Percentiles rank a stretch among this genome's conserved stretches.
These are phyloP conservation scores for Lichtheimia ornata DNA, from an alignment of 371 early-diverging fungal genomes.

Conservation along the genomic window DNA sequence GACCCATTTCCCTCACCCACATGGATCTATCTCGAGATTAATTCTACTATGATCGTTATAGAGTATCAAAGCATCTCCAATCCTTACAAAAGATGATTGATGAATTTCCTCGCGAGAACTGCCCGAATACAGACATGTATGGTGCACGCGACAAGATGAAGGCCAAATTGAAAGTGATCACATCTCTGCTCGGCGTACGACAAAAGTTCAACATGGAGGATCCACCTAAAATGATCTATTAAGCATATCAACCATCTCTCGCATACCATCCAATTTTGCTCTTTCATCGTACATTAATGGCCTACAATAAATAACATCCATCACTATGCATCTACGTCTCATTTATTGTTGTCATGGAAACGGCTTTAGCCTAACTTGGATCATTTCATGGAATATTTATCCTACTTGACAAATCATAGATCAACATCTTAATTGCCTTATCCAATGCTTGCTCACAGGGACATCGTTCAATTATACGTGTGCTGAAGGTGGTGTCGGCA, in stretches of 20 bases:
- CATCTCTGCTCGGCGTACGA: constrained; percentile 51
- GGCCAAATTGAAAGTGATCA: constrained; percentile 61
- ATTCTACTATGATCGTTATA: background rate
- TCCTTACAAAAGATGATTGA: constrained; percentile 47
- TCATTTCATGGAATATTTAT: too few relatives aligned
- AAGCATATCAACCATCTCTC: background rate
- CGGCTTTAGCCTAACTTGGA: too few relatives aligned
- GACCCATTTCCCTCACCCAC: background rate
- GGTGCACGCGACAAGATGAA: constrained; percentile 60
- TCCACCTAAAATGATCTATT: constrained; percentile 23
- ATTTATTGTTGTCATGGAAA: too few relatives aligned
- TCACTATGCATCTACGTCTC: too few relatives aligned
- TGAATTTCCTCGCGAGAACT: constrained; percentile 59
- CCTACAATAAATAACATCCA: too few relatives aligned
- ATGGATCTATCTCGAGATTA: background rate
- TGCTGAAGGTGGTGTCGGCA: too few relatives aligned
- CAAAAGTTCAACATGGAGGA: constrained; percentile 39
- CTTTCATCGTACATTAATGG: too few relatives aligned
- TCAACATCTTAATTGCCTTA: too few relatives aligned
- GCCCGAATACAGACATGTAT: constrained; percentile 57
- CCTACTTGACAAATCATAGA: too few relatives aligned
- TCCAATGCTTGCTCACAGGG: too few relatives aligned
- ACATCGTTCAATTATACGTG: too few relatives aligned
- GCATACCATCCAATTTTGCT: too few relatives aligned
- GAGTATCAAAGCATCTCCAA: constrained; percentile 52